Percentiles rank a stretch among this genome's conserved stretches.
Evolutionary conservation across 208 protist genomes (phyloP).

Genomic region (Acanthamoeba healyi): DNA sequence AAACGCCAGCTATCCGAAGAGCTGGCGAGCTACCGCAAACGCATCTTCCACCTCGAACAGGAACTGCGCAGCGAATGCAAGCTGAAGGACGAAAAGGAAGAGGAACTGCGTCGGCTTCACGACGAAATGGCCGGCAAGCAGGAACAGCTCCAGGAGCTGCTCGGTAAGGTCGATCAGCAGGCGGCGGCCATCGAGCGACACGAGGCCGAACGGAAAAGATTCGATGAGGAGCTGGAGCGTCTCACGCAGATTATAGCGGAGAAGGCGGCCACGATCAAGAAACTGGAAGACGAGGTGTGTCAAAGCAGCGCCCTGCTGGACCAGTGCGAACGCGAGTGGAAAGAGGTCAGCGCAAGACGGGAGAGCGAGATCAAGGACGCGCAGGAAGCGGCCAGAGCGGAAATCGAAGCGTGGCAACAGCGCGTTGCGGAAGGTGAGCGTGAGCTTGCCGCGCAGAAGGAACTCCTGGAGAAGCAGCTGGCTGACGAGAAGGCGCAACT

Average conservation of each 20-base stretch:
- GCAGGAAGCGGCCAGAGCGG: neutral
- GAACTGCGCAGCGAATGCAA: neutral
- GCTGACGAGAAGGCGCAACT: neutral
- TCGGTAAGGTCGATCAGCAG: neutral
- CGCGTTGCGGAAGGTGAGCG: neutral
- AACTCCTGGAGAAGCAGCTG: neutral
- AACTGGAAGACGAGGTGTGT: neutral
- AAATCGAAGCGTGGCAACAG: neutral
- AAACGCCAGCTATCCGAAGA: constrained; percentile 18
- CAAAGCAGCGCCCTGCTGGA: neutral
- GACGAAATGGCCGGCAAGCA: neutral
- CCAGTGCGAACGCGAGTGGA: constrained; percentile 11
- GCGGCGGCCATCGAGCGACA: neutral
- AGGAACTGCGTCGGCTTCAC: neutral
- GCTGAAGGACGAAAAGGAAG: constrained; percentile 20
- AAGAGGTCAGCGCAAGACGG: neutral
- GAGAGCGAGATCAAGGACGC: neutral
- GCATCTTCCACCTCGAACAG: constrained; percentile 42
- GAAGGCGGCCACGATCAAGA: neutral
- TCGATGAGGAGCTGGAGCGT: neutral
- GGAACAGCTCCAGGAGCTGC: neutral
- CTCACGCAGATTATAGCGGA: neutral
- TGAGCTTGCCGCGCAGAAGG: neutral
- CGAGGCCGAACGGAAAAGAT: neutral
- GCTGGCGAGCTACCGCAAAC: constrained; percentile 26